Evolutionary conservation across 140 eudicot species (phyloP).

Genomic region (Oenanthe javanica): DNA sequence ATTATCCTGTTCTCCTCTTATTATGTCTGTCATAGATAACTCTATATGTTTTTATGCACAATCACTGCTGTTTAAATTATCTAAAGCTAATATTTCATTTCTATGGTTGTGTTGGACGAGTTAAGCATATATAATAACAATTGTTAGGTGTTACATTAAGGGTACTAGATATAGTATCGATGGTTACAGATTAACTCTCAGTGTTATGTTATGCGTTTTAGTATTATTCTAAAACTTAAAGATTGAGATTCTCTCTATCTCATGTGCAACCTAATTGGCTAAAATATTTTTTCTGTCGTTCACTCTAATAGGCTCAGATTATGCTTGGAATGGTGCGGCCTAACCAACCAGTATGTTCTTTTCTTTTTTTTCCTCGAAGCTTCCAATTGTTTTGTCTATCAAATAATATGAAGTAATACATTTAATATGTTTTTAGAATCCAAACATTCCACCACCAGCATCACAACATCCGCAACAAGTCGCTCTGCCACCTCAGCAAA

Average conservation of each 20-base stretch:
- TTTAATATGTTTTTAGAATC: slow-evolving; percentile 24
- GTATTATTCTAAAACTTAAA: neutral
- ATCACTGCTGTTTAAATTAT: neutral
- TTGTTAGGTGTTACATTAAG: neutral
- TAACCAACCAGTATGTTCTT: slow-evolving; percentile 59
- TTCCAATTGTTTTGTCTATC: neutral
- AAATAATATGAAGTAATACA: slow-evolving; percentile 16
- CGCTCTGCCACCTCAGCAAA: slow-evolving; percentile 40
- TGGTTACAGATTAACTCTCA: neutral
- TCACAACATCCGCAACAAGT: slow-evolving; percentile 58
- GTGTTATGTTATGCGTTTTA: neutral
- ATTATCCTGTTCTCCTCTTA: neutral
- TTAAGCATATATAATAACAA: neutral
- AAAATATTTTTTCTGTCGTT: slow-evolving; percentile 12
- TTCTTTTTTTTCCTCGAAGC: neutral
- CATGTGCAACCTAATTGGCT: slow-evolving; percentile 12
- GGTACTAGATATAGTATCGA: neutral
- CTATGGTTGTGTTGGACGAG: neutral
- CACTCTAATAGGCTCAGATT: slow-evolving; percentile 67
- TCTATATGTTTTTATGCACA: neutral
- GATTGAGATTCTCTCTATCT: neutral
- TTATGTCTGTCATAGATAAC: neutral
- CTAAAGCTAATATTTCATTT: neutral
- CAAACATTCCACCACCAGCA: slow-evolving; percentile 39
- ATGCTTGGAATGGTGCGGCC: slow-evolving; percentile 98